Conservation (phyloP, 129 eudicot species). For the Tagetes erecta region DNA sequence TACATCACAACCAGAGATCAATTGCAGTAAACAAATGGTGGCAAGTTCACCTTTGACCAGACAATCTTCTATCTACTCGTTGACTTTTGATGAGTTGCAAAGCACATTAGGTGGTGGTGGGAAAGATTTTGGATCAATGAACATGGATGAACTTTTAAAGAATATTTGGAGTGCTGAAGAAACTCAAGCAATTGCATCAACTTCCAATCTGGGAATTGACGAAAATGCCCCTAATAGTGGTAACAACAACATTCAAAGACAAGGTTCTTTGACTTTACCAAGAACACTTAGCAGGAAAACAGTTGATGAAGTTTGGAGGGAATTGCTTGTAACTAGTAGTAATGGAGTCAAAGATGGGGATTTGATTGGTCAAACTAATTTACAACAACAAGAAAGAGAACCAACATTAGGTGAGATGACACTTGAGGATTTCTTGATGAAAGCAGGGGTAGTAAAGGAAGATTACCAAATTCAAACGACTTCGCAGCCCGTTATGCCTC, state of each 20-base stretch:
- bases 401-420: slow-evolving; percentile 83
- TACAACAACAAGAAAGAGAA: slow-evolving; percentile 54
- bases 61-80: slow-evolving; percentile 69
- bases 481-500: slow-evolving; percentile 20
- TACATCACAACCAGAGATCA: slow-evolving; percentile 46
- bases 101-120: slow-evolving; percentile 66
- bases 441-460: slow-evolving; percentile 82
- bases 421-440: slow-evolving; percentile 74
- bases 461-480: slow-evolving; percentile 39
- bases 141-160: slow-evolving; percentile 86
- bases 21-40: slow-evolving; percentile 38
- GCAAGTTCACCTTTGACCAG: slow-evolving; percentile 53
- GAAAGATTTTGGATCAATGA: slow-evolving; percentile 92
- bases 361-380: slow-evolving; percentile 33
- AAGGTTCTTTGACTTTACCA: slow-evolving; percentile 81
- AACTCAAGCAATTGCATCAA: slow-evolving; percentile 55
- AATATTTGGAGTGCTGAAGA: slow-evolving; percentile 87
- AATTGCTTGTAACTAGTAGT: slow-evolving; percentile 46
- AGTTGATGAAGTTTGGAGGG: slow-evolving; percentile 90
- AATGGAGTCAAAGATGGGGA: slow-evolving; percentile 47
- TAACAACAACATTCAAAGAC: slow-evolving; percentile 44
- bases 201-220: slow-evolving; percentile 36
- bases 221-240: slow-evolving; percentile 28
- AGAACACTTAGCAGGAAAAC: slow-evolving; percentile 89
- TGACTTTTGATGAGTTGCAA: slow-evolving; percentile 85